Evolutionary conservation across 495 filamentous ascomycete species (phyloP), one percentile per base, ranked within the genome.

Genomic region (Talaromyces proteolyticus): DNA sequence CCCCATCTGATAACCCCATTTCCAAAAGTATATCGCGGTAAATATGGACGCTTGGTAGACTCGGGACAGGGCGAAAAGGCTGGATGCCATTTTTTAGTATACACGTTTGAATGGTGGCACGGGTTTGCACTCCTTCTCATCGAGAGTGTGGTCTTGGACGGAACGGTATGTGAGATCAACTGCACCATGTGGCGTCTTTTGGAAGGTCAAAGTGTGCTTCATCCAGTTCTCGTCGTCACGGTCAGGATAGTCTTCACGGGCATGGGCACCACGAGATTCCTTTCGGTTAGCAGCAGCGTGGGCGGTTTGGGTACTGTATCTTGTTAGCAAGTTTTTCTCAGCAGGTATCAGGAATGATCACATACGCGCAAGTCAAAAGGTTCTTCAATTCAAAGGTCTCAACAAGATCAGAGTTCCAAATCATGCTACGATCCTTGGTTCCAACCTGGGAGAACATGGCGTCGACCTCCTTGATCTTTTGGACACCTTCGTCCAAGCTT

Each of bases 401-500:
- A 48, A 95, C 87, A 23, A 97, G 79, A 60, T 97, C 92, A 34
- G 87, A 89, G 82, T 97, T 97, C 92, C 92, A 97, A 75, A 97
- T 96, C 93, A 97, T 96, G 81, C 88, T 91, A 62, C 92, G 86
- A 68, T 97, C 92, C 79, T 94, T 95, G 68, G 87, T 95, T 59
- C 88, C 88, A 53, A 96, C 82, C 63, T 95, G 80, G 49, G 68
- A 63, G 73, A 87, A 97, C 54, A 74, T 82, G 60, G 81, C 68
- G 66, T 97, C 93, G 57, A 96, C 85, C 53, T 86, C 78, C 58
- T 70, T 80, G 58, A 97, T 87, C 68, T 80, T 86, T 61, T 72
- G 65, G 38, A 93, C 87, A 76, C 92, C 92, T 63, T 93, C 87
- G 52, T 95, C 90, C 54, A 88, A 72, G 55, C 78, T 84, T 70